Percentiles rank a stretch among this genome's conserved stretches.
These are phyloP conservation scores for Pyronema omphalodes DNA, from an alignment of 495 filamentous ascomycete genomes.

Conservation along the genomic window DNA sequence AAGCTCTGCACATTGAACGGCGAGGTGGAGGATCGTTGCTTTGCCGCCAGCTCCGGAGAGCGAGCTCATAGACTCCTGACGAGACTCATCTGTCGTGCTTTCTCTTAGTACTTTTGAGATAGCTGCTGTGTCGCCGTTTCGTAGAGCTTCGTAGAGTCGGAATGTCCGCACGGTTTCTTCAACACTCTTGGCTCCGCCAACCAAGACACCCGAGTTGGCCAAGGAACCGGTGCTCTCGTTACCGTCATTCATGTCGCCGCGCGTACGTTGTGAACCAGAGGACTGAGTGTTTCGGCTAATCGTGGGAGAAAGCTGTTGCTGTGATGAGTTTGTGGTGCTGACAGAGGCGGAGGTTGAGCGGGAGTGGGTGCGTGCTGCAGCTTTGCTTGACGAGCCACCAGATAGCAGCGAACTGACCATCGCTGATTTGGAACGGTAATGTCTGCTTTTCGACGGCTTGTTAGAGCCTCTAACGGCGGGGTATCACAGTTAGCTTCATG, in stretches of 20 bases:
- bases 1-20: constrained; percentile 89
- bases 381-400: constrained; percentile 9
- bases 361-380: constrained; percentile 6
- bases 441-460: constrained; percentile 5
- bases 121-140: constrained; percentile 74
- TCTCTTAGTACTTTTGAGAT: constrained; percentile 80
- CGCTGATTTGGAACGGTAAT: constrained; percentile 20
- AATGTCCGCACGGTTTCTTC: constrained; percentile 91
- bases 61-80: constrained; percentile 35
- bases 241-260: constrained; percentile 1
- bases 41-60: constrained; percentile 39
- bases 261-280: constrained; percentile 1
- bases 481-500: neutral
- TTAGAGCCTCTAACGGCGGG: neutral
- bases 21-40: constrained; percentile 76
- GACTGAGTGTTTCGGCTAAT: neutral
- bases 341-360: constrained; percentile 13
- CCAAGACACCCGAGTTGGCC: constrained; percentile 15
- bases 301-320: constrained; percentile 14
- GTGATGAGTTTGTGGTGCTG: constrained; percentile 11
- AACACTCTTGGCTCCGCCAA: constrained; percentile 30
- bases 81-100: constrained; percentile 29
- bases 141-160: constrained; percentile 75
- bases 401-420: constrained; percentile 21
- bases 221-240: constrained; percentile 11